phyloP scores from a whole-genome alignment of 352 stramenopile species.

The Phytophthora pistaciae region DNA sequence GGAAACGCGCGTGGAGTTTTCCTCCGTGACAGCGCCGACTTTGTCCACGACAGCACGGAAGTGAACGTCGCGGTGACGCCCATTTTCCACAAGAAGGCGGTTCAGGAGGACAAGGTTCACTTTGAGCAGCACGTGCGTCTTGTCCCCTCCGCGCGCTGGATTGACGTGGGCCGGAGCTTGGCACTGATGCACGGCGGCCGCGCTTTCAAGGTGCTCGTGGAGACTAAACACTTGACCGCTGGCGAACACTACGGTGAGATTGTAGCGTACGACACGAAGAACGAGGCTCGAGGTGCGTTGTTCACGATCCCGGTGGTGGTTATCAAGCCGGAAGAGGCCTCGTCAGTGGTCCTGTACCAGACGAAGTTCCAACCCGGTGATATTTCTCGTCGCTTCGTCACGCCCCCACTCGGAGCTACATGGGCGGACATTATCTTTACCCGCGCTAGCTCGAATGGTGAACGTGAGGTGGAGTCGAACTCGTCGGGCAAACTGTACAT shows the following conservation, averaged over 20 bases:
- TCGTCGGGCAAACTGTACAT: slow-evolving; percentile 83
- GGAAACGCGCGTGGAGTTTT: slow-evolving; percentile 81
- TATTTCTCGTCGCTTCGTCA: slow-evolving; percentile 87
- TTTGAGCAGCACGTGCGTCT: slow-evolving; percentile 92
- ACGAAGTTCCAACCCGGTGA: slow-evolving; percentile 64
- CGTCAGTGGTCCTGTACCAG: slow-evolving; percentile 51
- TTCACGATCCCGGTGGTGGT: slow-evolving; percentile 94
- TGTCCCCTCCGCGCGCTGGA: slow-evolving; percentile 84
- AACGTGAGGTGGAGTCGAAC: slow-evolving; percentile 69
- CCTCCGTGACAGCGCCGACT: slow-evolving; percentile 84
- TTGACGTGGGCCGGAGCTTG: slow-evolving; percentile 86
- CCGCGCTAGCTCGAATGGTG: slow-evolving; percentile 40
- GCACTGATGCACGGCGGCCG: slow-evolving; percentile 89
- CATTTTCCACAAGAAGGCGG: slow-evolving; percentile 87
- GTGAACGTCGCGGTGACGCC: slow-evolving; percentile 90
- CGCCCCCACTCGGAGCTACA: slow-evolving; percentile 76
- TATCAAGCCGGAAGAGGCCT: slow-evolving; percentile 78
- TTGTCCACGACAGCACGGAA: slow-evolving; percentile 74
- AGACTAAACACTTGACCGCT: slow-evolving; percentile 81
- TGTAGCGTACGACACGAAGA: slow-evolving; percentile 75
- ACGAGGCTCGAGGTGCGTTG: slow-evolving; percentile 70
- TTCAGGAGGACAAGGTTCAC: slow-evolving; percentile 83
- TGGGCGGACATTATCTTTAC: slow-evolving; percentile 90
- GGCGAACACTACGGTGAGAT: slow-evolving; percentile 92
- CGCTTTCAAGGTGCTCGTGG: slow-evolving; percentile 91